Conservation (phyloP, 306 rosid genomes). For the Mucuna pruriens region DNA sequence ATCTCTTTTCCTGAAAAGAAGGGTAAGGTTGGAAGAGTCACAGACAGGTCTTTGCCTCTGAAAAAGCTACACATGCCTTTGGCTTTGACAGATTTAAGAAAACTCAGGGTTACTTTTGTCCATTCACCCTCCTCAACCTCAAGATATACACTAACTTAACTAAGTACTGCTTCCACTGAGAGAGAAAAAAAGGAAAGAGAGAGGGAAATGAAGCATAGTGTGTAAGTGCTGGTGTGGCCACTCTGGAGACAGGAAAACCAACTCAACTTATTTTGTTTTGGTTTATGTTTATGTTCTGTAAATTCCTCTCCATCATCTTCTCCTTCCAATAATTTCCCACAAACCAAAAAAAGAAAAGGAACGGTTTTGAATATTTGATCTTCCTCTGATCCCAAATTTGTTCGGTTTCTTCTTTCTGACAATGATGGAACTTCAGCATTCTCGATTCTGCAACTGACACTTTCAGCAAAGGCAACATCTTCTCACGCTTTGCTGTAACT, state of each 20-base stretch:
- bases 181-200: conserved; percentile 14
- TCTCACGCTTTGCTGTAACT: conserved; percentile 9
- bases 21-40: conserved; percentile 39
- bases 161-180: background rate
- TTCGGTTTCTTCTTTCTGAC: conserved; percentile 41
- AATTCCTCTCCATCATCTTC: conserved; percentile 42
- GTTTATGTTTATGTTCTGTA: conserved; percentile 42
- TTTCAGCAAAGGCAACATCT: background rate
- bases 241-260: conserved; percentile 63
- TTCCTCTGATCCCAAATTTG: conserved; percentile 48
- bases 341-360: background rate
- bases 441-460: conserved; percentile 36
- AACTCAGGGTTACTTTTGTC: conserved; percentile 57
- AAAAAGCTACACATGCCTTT: conserved; percentile 42
- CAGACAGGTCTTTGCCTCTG: conserved; percentile 40
- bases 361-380: background rate
- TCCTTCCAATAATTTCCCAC: background rate
- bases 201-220: background rate
- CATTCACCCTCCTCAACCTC: conserved; percentile 1
- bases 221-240: conserved; percentile 36
- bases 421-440: conserved; percentile 61
- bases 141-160: background rate
- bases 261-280: conserved; percentile 49
- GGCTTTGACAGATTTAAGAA: conserved; percentile 42
- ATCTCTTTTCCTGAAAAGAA: conserved; percentile 48